phyloP scores from a whole-genome alignment of 1,284 basidiomycete species.

The Phellopilus nigrolimitatus region DNA sequence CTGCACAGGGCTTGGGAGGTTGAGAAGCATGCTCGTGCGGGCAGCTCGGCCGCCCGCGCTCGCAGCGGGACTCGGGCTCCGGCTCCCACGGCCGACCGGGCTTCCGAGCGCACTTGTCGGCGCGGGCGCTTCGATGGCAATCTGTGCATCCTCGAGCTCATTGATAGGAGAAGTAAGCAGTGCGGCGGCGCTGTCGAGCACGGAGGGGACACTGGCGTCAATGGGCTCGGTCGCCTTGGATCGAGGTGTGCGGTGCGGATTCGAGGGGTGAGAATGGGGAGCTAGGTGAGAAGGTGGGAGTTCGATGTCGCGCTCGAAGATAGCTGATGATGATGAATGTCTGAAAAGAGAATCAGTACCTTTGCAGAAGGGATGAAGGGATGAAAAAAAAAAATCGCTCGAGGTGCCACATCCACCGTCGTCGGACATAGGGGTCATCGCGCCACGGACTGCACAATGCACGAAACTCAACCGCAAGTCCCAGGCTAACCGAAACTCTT shows the following conservation, averaged over 20 bases:
- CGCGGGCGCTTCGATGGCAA: constrained; percentile 17
- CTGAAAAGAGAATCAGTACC: constrained; percentile 31
- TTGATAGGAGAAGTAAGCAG: constrained; percentile 50
- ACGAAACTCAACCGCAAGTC: no score
- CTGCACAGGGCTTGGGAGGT: constrained; percentile 32
- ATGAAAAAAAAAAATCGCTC: neutral
- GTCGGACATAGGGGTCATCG: neutral
- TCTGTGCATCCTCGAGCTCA: constrained; percentile 54
- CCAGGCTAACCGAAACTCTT: no score
- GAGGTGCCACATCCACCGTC: neutral
- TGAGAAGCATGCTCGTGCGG: constrained; percentile 40
- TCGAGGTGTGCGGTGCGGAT: constrained; percentile 68
- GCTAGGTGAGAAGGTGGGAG: constrained; percentile 40
- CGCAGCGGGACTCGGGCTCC: constrained; percentile 47
- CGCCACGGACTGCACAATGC: no score
- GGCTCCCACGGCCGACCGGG: constrained; percentile 30
- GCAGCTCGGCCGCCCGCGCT: constrained; percentile 31
- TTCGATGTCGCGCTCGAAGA: constrained; percentile 80
- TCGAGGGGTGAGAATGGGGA: constrained; percentile 35
- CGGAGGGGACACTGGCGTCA: constrained; percentile 68
- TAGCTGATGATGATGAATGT: constrained; percentile 73
- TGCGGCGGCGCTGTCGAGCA: constrained; percentile 67
- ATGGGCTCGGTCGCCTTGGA: constrained; percentile 65
- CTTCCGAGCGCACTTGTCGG: constrained; percentile 11
- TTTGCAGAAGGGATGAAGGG: neutral